Percentiles rank a stretch among this genome's conserved stretches.
phyloP scores from a whole-genome alignment of 2,329 filamentous ascomycete genomes.

The Sclerotinia glacialis region DNA sequence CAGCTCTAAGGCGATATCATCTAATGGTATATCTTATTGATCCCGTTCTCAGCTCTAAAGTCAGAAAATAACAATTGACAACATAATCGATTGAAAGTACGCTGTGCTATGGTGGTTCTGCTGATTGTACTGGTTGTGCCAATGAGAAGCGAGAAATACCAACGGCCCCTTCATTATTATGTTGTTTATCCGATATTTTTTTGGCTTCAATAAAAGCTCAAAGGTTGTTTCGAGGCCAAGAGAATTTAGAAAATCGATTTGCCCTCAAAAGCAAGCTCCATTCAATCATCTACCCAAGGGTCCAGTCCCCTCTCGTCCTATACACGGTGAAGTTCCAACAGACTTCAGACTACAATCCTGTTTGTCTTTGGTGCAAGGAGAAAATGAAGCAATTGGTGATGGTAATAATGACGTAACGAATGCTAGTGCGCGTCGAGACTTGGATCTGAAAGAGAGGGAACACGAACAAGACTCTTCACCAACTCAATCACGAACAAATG shows the following conservation, averaged over 20 bases:
- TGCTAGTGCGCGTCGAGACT: constrained; percentile 8
- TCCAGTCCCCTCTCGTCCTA: neutral
- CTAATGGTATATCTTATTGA: constrained; percentile 13
- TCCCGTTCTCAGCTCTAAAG: constrained; percentile 5
- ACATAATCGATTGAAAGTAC: constrained; percentile 1
- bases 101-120: too few species aligned
- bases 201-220: neutral
- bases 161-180: constrained; percentile 7
- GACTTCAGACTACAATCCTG: constrained; percentile 24
- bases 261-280: constrained; percentile 22
- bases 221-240: neutral
- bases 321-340: constrained; percentile 21
- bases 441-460: constrained; percentile 7
- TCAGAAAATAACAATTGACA: neutral
- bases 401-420: constrained; percentile 14
- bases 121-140: too few species aligned
- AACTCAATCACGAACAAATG: constrained; percentile 14
- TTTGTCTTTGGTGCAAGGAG: constrained; percentile 21
- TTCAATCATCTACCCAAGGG: constrained; percentile 16
- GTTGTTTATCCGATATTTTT: constrained; percentile 13
- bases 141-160: neutral
- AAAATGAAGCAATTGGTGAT: constrained; percentile 12
- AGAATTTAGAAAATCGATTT: constrained; percentile 17
- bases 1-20: constrained; percentile 17
- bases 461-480: constrained; percentile 9